Evolutionary conservation across 768 basidiomycete genomes (phyloP).

Genomic region (Mycena olivaceomarginata): DNA sequence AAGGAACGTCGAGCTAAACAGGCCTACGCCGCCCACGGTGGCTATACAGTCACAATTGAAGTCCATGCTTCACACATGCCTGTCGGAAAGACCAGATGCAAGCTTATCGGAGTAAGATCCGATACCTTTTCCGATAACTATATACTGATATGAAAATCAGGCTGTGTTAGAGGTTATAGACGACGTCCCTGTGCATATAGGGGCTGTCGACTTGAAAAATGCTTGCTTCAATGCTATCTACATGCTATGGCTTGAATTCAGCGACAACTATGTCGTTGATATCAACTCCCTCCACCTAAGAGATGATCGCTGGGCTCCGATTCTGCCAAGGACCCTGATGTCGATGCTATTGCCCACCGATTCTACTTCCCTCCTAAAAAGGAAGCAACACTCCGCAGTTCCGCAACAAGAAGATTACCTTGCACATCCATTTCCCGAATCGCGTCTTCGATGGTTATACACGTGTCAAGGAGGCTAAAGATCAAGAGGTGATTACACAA

Average conservation of each 20-base stretch:
- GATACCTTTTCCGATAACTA: too few species aligned
- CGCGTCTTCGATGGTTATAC: background rate
- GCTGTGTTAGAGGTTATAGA: constrained; percentile 46
- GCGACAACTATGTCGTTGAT: background rate
- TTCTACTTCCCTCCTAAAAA: constrained; percentile 27
- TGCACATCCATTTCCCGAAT: background rate
- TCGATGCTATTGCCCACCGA: constrained; percentile 39
- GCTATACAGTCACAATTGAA: background rate
- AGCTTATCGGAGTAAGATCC: background rate
- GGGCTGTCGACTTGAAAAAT: constrained; percentile 42
- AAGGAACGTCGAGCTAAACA: background rate
- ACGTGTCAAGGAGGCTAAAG: background rate
- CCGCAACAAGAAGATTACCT: background rate
- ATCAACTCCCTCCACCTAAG: background rate
- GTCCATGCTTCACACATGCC: background rate
- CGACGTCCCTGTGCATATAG: constrained; percentile 51
- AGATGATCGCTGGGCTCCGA: constrained; percentile 28
- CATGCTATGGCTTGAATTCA: too few species aligned
- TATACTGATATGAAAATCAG: constrained; percentile 21
- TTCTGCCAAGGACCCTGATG: constrained; percentile 25
- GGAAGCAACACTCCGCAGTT: constrained; percentile 22
- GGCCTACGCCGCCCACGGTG: constrained; percentile 1
- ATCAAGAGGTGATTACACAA: background rate
- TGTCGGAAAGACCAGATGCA: background rate
- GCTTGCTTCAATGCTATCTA: constrained; percentile 32